Evolutionary conservation across 495 filamentous ascomycete genomes (phyloP).

Genomic region (Penicillium goetzii): DNA sequence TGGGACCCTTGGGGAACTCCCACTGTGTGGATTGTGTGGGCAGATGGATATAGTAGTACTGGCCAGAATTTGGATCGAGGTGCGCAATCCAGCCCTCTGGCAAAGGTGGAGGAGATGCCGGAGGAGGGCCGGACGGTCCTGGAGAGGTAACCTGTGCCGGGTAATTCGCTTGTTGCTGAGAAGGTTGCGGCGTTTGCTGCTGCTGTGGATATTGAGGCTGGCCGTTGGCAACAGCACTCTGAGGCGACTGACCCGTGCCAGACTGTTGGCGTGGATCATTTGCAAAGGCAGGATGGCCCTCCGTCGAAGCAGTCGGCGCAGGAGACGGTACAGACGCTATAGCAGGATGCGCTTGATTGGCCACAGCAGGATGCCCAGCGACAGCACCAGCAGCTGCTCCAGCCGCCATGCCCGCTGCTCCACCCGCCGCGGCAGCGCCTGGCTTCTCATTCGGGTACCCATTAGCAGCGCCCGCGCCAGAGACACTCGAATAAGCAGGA

Average conservation of each 20-base stretch:
- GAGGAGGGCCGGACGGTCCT: constrained; percentile 62
- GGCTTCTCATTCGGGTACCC: constrained; percentile 82
- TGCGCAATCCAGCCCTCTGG: constrained; percentile 99
- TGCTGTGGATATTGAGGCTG: constrained; percentile 40
- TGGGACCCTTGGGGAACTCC: constrained; percentile 95
- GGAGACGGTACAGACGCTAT: constrained; percentile 25
- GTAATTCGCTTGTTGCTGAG: not conserved
- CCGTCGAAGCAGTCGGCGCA: constrained; percentile 49
- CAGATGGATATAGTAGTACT: constrained; percentile 98
- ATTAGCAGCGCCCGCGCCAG: constrained; percentile 54
- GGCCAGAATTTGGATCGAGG: constrained; percentile 89
- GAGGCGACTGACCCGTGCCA: constrained; percentile 44
- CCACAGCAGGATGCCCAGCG: constrained; percentile 32
- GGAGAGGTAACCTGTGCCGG: constrained; percentile 40
- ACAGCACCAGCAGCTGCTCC: constrained; percentile 27
- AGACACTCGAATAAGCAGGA: constrained; percentile 86
- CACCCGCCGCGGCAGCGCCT: constrained; percentile 38
- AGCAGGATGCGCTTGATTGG: constrained; percentile 39
- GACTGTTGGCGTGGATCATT: constrained; percentile 67
- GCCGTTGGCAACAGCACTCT: constrained; percentile 42
- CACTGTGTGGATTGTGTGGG: constrained; percentile 96
- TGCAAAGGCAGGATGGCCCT: constrained; percentile 83
- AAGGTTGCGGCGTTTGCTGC: not conserved
- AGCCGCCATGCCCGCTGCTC: constrained; percentile 25
- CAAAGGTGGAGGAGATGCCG: constrained; percentile 83